phyloP scores from a whole-genome alignment of 345 rosid genomes.

The Excoecaria agallocha region DNA sequence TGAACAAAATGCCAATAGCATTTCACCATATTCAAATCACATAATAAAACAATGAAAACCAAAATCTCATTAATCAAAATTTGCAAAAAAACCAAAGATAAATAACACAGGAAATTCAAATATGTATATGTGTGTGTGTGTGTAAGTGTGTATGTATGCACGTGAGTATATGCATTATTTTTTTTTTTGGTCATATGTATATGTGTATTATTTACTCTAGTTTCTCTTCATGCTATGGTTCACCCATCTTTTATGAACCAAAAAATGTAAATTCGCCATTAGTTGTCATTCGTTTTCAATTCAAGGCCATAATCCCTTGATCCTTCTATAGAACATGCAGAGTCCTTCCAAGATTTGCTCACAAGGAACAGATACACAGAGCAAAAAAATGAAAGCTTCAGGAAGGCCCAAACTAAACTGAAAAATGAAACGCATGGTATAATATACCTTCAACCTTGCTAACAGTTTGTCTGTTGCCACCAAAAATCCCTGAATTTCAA shows the following conservation, averaged over 20 bases:
- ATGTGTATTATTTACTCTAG: neutral
- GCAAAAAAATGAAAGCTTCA: neutral
- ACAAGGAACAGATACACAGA: neutral
- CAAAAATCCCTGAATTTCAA: constrained; percentile 55
- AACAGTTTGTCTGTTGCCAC: constrained; percentile 42
- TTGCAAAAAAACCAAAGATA: neutral
- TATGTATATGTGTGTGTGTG: no score
- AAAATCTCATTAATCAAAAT: neutral
- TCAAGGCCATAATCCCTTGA: neutral
- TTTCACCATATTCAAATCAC: neutral
- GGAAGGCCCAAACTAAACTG: neutral
- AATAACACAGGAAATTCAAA: neutral
- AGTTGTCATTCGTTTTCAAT: neutral
- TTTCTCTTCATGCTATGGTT: neutral
- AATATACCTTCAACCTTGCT: constrained; percentile 57
- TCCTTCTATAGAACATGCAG: neutral
- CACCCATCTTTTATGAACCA: neutral
- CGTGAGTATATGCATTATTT: no score
- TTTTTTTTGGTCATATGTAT: no score
- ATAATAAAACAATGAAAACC: neutral
- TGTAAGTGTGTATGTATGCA: no score
- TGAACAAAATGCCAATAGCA: neutral
- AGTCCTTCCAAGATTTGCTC: neutral
- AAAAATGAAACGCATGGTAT: neutral
- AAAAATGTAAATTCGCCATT: neutral